Base-by-base conservation (phyloP, 2,329 filamentous ascomycete species). In the Parafenestella ontariensis region DNA sequence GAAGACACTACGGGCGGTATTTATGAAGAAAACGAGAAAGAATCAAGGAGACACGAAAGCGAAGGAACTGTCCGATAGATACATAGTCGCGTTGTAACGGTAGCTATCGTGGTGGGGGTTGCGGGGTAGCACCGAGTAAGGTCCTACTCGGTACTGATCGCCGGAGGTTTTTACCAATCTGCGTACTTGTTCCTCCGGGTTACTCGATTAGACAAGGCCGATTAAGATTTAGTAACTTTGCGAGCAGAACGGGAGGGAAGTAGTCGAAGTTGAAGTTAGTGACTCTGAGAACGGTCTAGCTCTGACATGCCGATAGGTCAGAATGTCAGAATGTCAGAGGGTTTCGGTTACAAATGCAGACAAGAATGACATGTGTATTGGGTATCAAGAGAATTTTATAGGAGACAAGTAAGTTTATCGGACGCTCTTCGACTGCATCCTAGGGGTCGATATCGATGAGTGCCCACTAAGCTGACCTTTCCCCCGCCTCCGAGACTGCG, bases 351-450 rank as follows among this genome's bases (percentile, higher is more conserved):
- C n/a, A n/a, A n/a, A n/a, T n/a, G n/a, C 8, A 39, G 18, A 10
- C 4, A 23, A 23, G 37, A 23, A 23, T 11, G 15, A 15, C 4
- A 23, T 23, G 10, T 40, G 9, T 7, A 24, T 11, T 40, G 37
- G 21, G 20, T 21, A 23, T 40, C 20, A 23, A 24, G 15, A n/a
- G 20, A 23, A 24, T 13, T 40, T 23, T 3, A 10, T n/a, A 34
- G 31, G 13, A 17, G 15, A 17, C 2, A 34, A 34, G 15, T 13
- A n/a, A 17, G 4, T 36, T 67, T 46, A 74, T 48, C 66, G 62
- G 24, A 49, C 58, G 48, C 51, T 65, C 50, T 64, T 73, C 10
- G 68, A 67, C 49, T 72, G 71, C 59, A 71, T 62, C 56, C 65
- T 61, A 49, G 70, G 61, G 11, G 66, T 64, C 28, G 69, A 31